Evolutionary conservation across 176 grass and related monocot genomes (phyloP).

Genomic region (Urochloa ruziziensis): DNA sequence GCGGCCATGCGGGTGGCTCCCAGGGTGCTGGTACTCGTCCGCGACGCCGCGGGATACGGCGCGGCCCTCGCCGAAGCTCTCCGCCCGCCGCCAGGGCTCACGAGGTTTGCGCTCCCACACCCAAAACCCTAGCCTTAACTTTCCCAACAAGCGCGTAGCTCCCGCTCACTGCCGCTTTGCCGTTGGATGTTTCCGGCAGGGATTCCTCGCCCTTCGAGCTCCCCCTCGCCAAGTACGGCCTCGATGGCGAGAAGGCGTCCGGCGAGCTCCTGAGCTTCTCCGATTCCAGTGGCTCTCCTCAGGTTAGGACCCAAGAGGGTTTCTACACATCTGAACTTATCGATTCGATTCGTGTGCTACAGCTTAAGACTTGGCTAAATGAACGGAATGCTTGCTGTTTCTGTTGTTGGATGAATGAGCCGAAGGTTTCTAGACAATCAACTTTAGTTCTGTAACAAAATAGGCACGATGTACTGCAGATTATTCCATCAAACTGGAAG

Average conservation of each 20-base stretch:
- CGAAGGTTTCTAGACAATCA: not conserved
- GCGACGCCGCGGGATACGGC: slow-evolving; percentile 58
- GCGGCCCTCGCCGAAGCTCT: slow-evolving; percentile 52
- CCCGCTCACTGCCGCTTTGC: not conserved
- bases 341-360: not conserved
- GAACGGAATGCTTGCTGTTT: not conserved
- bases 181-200: slow-evolving; percentile 41
- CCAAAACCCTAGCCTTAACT: slow-evolving; percentile 31
- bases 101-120: slow-evolving; percentile 34
- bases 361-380: not conserved
- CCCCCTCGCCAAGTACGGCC: slow-evolving; percentile 55
- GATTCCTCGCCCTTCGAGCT: slow-evolving; percentile 52
- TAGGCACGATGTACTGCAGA: not conserved
- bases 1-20: slow-evolving; percentile 55
- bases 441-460: not conserved
- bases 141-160: not conserved
- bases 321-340: slow-evolving; percentile 11
- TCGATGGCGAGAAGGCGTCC: slow-evolving; percentile 35
- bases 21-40: slow-evolving; percentile 56
- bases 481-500: not conserved
- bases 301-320: slow-evolving; percentile 23
- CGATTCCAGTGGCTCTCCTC: slow-evolving; percentile 50
- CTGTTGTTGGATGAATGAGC: not conserved
- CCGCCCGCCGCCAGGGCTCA: slow-evolving; percentile 35
- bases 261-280: slow-evolving; percentile 68